Evolutionary conservation across 2,329 filamentous ascomycete species (phyloP).

Genomic region (Aspergillus sp.): DNA sequence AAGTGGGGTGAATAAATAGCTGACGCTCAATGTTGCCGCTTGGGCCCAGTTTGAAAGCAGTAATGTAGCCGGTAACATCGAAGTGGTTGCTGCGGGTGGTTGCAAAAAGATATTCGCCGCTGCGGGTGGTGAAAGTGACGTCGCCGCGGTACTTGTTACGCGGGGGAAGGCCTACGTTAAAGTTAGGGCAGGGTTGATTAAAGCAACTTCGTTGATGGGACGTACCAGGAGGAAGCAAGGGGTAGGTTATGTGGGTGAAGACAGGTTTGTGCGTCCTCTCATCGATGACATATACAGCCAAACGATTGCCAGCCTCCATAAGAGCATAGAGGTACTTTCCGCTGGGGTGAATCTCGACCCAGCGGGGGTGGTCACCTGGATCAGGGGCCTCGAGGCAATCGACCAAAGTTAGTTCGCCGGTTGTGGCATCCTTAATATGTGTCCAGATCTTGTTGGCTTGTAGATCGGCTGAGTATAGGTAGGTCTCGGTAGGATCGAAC

Average conservation of each 20-base stretch:
- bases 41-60: slow-evolving; percentile 70
- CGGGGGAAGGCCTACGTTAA: slow-evolving; percentile 32
- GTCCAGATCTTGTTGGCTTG: slow-evolving; percentile 66
- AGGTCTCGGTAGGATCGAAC: slow-evolving; percentile 45
- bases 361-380: slow-evolving; percentile 75
- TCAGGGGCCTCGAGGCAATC: slow-evolving; percentile 71
- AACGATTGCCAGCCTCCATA: slow-evolving; percentile 84
- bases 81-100: slow-evolving; percentile 77
- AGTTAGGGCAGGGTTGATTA: neutral
- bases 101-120: slow-evolving; percentile 75
- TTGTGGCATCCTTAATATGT: slow-evolving; percentile 66
- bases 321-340: slow-evolving; percentile 80
- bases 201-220: slow-evolving; percentile 11
- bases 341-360: slow-evolving; percentile 79
- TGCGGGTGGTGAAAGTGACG: slow-evolving; percentile 71
- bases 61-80: slow-evolving; percentile 76
- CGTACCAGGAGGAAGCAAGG: slow-evolving; percentile 75
- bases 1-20: slow-evolving; percentile 78
- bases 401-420: slow-evolving; percentile 66
- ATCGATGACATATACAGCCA: slow-evolving; percentile 81
- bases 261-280: slow-evolving; percentile 70
- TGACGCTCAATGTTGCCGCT: slow-evolving; percentile 73
- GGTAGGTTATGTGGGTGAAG: slow-evolving; percentile 74
- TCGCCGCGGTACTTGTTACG: slow-evolving; percentile 74
- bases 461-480: slow-evolving; percentile 52